Percentiles rank a stretch among this genome's conserved stretches.
Conservation (phyloP, 1,284 basidiomycete species). For the Pseudozyma pruni region DNA sequence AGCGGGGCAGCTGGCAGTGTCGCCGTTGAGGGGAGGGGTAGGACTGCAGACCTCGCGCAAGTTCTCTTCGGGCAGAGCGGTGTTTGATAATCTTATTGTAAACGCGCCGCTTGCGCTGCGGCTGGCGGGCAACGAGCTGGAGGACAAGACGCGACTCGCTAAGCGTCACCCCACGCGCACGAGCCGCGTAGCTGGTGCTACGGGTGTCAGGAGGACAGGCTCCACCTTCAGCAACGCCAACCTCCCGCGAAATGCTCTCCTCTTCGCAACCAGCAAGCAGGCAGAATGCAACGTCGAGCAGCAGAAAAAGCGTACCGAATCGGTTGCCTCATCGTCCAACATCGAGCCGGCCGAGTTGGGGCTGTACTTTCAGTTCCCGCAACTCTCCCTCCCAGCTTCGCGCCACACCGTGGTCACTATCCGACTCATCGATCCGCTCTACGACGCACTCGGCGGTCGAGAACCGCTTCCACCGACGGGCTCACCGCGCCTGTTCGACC, state of each 20-base stretch:
- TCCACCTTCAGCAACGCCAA: constrained; percentile 5
- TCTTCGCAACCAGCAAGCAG: constrained; percentile 1
- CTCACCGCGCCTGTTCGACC: constrained; percentile 26
- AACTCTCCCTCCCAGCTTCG: background rate
- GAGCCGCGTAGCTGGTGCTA: background rate
- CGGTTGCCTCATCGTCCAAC: background rate
- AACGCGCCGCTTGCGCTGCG: constrained; percentile 47
- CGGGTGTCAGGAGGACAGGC: constrained; percentile 13
- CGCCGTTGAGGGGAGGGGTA: constrained; percentile 26
- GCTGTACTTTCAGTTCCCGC: constrained; percentile 27
- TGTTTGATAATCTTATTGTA: constrained; percentile 43
- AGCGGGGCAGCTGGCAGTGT: constrained; percentile 8
- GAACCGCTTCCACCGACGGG: constrained; percentile 1
- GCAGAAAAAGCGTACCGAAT: background rate
- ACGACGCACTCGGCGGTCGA: constrained; percentile 19
- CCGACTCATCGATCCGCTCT: constrained; percentile 30
- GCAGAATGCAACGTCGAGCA: background rate
- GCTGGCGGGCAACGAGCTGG: constrained; percentile 25
- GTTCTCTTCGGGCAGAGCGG: constrained; percentile 34
- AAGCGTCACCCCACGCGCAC: background rate
- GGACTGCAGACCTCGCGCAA: constrained; percentile 36
- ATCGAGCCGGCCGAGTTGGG: background rate
- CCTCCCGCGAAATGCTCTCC: constrained; percentile 10
- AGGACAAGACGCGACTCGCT: constrained; percentile 33
- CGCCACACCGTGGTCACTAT: constrained; percentile 7